Evolutionary conservation across 2,329 filamentous ascomycete genomes (phyloP).

Genomic region (Penicillium sp.): DNA sequence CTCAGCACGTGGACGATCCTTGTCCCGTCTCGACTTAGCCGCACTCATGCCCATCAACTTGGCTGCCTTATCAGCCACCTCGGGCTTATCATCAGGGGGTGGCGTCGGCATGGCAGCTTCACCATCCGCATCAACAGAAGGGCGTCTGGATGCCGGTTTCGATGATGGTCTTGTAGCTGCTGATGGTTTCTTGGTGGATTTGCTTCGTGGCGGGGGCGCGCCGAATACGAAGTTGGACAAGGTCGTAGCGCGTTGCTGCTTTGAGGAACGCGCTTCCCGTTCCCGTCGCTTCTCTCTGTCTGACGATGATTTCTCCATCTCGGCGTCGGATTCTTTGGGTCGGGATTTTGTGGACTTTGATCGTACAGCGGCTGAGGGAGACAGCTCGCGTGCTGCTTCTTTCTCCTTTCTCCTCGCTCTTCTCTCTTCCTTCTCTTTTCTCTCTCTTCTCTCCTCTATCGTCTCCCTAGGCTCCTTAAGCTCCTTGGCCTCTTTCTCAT

Average conservation of each 20-base stretch:
- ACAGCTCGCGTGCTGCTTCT: conserved; percentile 33
- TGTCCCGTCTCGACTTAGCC: conserved; percentile 43
- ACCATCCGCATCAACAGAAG: conserved; percentile 63
- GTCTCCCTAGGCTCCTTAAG: conserved; percentile 23
- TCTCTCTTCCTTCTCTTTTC: conserved; percentile 36
- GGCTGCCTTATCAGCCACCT: conserved; percentile 72
- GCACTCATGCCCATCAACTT: conserved; percentile 66
- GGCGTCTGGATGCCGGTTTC: conserved; percentile 59
- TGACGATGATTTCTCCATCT: conserved; percentile 65
- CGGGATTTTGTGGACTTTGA: conserved; percentile 62
- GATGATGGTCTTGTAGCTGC: conserved; percentile 56
- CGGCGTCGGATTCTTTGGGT: conserved; percentile 58
- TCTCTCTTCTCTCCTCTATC: conserved; percentile 20
- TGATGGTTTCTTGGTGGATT: conserved; percentile 63
- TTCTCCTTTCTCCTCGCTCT: conserved; percentile 36
- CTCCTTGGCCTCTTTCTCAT: conserved; percentile 33
- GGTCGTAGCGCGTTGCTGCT: conserved; percentile 58
- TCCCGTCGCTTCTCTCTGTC: conserved; percentile 62
- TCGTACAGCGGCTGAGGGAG: conserved; percentile 47
- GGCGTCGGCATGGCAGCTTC: conserved; percentile 66
- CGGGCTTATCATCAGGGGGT: conserved; percentile 65
- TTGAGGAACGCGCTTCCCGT: conserved; percentile 49
- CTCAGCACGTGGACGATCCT: conserved; percentile 48
- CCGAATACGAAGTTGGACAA: conserved; percentile 65
- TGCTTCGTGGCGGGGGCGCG: conserved; percentile 61